Evolutionary conservation across 1,284 basidiomycete genomes (phyloP).

Genomic region (Taiwanofungus camphoratus): DNA sequence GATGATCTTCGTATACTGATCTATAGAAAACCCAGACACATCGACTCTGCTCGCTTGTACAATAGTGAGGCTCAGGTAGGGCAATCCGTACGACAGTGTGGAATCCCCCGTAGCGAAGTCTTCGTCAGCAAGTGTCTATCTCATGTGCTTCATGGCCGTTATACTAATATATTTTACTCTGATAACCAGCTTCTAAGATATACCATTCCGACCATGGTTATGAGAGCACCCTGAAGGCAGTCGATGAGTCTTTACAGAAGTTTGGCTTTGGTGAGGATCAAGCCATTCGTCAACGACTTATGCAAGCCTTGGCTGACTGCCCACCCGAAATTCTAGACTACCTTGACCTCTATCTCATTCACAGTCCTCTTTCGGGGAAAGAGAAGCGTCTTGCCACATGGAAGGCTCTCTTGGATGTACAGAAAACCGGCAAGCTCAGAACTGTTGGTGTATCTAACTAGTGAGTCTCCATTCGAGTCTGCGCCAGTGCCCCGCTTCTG

Average conservation of each 20-base stretch:
- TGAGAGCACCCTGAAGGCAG: slow-evolving; percentile 13
- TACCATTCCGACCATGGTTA: slow-evolving; percentile 17
- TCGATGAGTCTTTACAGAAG: slow-evolving; percentile 17
- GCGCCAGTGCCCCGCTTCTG: background rate
- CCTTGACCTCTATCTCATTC: slow-evolving; percentile 58
- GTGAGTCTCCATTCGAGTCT: slow-evolving; percentile 29
- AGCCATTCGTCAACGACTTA: no score
- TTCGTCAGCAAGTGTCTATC: slow-evolving; percentile 58
- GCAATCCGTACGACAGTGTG: slow-evolving; percentile 47
- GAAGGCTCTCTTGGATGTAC: slow-evolving; percentile 36
- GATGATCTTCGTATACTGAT: background rate
- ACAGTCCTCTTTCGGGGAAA: slow-evolving; percentile 42
- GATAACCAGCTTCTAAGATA: slow-evolving; percentile 17
- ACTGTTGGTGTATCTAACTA: slow-evolving; percentile 63
- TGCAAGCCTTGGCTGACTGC: no score
- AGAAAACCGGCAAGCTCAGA: slow-evolving; percentile 46
- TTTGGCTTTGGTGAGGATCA: slow-evolving; percentile 20
- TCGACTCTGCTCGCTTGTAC: slow-evolving; percentile 71
- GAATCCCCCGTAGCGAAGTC: slow-evolving; percentile 45
- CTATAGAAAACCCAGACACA: slow-evolving; percentile 41
- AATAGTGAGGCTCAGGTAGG: slow-evolving; percentile 66
- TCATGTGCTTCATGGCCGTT: background rate
- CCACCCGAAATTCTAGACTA: slow-evolving; percentile 29
- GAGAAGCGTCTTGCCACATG: slow-evolving; percentile 40
- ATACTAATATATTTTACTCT: background rate